Conservation (phyloP, 768 basidiomycete genomes). For the Coprinopsis marcescibilis region DNA sequence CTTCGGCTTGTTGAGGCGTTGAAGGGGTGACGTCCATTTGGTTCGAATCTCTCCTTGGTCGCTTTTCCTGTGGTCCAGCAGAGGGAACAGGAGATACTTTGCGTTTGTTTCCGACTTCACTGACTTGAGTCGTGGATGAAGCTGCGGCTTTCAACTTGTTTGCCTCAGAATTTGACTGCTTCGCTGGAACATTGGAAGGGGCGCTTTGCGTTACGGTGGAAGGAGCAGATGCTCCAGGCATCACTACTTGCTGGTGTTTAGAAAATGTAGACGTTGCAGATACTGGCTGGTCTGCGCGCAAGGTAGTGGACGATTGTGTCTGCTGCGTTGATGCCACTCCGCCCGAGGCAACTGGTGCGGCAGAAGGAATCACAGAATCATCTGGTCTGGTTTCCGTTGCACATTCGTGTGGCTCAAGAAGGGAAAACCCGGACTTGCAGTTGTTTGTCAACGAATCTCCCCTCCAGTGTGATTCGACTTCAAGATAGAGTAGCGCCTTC, state of each 20-base stretch:
- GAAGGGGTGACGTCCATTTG: slow-evolving; percentile 41
- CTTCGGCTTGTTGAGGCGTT: no score
- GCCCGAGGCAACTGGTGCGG: no score
- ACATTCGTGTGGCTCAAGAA: slow-evolving; percentile 58
- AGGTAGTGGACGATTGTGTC: no score
- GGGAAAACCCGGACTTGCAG: slow-evolving; percentile 67
- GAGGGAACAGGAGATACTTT: slow-evolving; percentile 46
- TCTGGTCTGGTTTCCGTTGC: no score
- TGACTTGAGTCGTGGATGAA: not conserved
- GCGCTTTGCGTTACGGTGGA: not conserved
- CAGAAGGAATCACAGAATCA: no score
- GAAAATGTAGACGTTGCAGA: not conserved
- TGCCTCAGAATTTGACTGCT: not conserved
- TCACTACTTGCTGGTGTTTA: no score
- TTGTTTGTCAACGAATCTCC: slow-evolving; percentile 51
- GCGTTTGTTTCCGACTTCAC: slow-evolving; percentile 34
- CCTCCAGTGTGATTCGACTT: slow-evolving; percentile 82
- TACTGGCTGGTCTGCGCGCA: not conserved
- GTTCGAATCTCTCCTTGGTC: slow-evolving; percentile 29
- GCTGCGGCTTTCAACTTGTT: slow-evolving; percentile 1
- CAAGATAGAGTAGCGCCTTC: slow-evolving; percentile 74
- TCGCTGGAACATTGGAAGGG: not conserved
- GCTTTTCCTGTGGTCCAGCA: slow-evolving; percentile 58
- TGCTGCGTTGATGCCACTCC: no score
- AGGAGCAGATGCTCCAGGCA: slow-evolving; percentile 1